Evolutionary conservation across 2,329 filamentous ascomycete genomes (phyloP).

Genomic region (Tolypocladium ophioglossoides): DNA sequence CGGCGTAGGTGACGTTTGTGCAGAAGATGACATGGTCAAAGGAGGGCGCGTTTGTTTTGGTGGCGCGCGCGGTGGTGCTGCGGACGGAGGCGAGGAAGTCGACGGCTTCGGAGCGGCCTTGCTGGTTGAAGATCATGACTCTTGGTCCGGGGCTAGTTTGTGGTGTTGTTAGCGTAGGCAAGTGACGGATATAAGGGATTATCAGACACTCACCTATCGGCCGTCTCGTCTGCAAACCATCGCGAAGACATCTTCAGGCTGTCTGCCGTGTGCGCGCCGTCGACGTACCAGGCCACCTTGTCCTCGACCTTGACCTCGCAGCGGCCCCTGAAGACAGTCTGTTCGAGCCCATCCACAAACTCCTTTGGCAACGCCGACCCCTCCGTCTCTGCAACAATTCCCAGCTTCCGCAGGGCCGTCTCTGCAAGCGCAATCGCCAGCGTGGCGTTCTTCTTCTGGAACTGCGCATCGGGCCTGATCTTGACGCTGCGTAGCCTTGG

Average conservation of each 20-base stretch:
- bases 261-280: slow-evolving; percentile 87
- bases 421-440: slow-evolving; percentile 43
- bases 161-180: neutral
- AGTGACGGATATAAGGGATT: neutral
- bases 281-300: slow-evolving; percentile 69
- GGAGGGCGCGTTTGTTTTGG: slow-evolving; percentile 15
- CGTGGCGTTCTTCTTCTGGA: slow-evolving; percentile 49
- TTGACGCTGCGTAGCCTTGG: slow-evolving; percentile 32
- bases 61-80: slow-evolving; percentile 19
- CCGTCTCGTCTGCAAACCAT: slow-evolving; percentile 62
- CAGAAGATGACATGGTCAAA: slow-evolving; percentile 77
- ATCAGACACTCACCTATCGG: slow-evolving; percentile 14
- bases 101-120: slow-evolving; percentile 43
- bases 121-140: slow-evolving; percentile 82
- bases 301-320: slow-evolving; percentile 53
- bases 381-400: slow-evolving; percentile 17
- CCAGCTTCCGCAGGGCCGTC: slow-evolving; percentile 33
- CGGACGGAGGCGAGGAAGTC: slow-evolving; percentile 41
- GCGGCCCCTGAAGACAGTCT: slow-evolving; percentile 67
- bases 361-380: slow-evolving; percentile 40
- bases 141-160: slow-evolving; percentile 25
- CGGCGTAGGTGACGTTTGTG: slow-evolving; percentile 55
- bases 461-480: slow-evolving; percentile 40
- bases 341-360: slow-evolving; percentile 64
- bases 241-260: slow-evolving; percentile 71